A percentile compares a stretch with the other conserved stretches of the same genome.
Conservation (phyloP, 768 basidiomycete genomes). For the Suillus paluster region DNA sequence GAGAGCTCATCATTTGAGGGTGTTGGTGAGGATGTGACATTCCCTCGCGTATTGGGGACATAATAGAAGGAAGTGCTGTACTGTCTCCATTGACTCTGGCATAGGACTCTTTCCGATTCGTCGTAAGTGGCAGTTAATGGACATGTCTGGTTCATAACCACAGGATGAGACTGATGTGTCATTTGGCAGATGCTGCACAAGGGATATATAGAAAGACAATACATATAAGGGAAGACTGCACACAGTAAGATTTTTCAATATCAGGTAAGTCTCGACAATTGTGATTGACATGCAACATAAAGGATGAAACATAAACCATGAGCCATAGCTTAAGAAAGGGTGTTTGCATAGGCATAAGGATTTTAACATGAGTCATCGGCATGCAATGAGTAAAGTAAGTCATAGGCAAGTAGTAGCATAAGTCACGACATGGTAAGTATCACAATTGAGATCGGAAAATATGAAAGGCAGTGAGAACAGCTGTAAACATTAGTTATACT, state of each 20-base stretch:
- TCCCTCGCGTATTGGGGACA: too few species aligned
- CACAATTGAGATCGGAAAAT: not conserved
- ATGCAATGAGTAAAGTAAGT: not conserved
- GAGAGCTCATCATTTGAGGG: too few species aligned
- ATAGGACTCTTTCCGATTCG: too few species aligned
- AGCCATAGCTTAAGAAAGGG: not conserved
- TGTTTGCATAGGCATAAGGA: not conserved
- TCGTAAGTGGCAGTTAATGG: too few species aligned
- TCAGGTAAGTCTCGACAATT: not conserved
- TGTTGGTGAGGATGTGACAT: too few species aligned
- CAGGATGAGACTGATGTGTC: too few species aligned
- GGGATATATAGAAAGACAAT: too few species aligned
- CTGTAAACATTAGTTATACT: constrained; percentile 5
- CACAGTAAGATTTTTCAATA: not conserved
- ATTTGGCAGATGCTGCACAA: too few species aligned
- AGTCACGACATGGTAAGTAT: not conserved
- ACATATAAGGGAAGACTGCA: not conserved
- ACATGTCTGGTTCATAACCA: too few species aligned
- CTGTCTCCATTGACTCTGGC: too few species aligned
- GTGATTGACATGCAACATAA: not conserved
- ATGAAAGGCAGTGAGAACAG: not conserved
- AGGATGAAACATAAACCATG: not conserved
- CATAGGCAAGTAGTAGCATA: constrained; percentile 2
- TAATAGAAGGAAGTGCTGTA: too few species aligned
- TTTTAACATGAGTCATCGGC: not conserved